Conservation (phyloP, 768 basidiomycete species). For the Lactarius evosmus region DNA sequence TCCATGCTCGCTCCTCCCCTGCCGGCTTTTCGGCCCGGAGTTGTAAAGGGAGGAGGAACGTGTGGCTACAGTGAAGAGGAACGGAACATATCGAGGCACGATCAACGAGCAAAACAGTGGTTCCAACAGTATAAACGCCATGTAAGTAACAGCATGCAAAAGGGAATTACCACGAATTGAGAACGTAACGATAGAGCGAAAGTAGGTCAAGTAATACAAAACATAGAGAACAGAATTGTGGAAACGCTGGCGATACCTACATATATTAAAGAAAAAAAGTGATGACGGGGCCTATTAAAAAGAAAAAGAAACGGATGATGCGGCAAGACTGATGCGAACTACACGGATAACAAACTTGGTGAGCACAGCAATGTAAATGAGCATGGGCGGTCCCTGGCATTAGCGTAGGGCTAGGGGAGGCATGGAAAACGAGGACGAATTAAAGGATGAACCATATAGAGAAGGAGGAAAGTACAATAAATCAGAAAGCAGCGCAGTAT, state of each 20-base stretch:
- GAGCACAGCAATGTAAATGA: conserved; percentile 23
- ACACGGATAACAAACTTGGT: conserved; percentile 26
- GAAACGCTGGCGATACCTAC: conserved; percentile 20
- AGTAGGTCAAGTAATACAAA: conserved; percentile 17
- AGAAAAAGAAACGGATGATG: conserved; percentile 18
- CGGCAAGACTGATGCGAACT: conserved; percentile 24
- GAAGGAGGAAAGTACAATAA: conserved; percentile 12
- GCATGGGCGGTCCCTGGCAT: conserved; percentile 18
- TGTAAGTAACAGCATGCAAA: conserved; percentile 11
- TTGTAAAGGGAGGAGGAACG: background rate
- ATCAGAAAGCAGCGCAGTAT: conserved; percentile 13
- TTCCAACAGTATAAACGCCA: background rate
- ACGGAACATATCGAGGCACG: background rate
- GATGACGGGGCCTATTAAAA: conserved; percentile 19
- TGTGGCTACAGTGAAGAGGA: background rate
- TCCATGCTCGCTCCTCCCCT: background rate
- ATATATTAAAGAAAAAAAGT: conserved; percentile 12
- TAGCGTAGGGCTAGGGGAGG: conserved; percentile 4
- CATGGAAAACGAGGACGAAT: conserved; percentile 16
- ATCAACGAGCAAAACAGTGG: background rate
- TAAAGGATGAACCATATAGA: conserved; percentile 10
- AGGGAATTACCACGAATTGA: conserved; percentile 18
- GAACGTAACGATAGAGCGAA: background rate
- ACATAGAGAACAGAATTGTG: conserved; percentile 13
- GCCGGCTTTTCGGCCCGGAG: conserved; percentile 17